A percentile compares a stretch with the other conserved stretches of the same genome.
Evolutionary conservation across 768 basidiomycete species (phyloP).

Genomic region (Baorangia bicolor): DNA sequence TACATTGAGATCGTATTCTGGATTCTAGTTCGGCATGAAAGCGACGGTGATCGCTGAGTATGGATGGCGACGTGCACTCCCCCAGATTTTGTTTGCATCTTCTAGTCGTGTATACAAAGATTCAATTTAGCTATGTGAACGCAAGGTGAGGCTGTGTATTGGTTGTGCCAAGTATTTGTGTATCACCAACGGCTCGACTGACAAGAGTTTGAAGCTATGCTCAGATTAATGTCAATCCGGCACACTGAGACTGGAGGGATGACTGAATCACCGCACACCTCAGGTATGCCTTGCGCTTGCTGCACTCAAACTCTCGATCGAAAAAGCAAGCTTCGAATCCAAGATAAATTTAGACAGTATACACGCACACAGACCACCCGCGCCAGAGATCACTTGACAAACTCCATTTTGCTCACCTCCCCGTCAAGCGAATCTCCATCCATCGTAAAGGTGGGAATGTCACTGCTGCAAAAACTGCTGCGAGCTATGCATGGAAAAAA

Average conservation of each 20-base stretch:
- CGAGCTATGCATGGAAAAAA: conserved; percentile 29
- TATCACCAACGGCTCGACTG: too few species aligned
- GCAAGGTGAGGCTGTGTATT: too few species aligned
- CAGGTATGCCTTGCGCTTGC: too few species aligned
- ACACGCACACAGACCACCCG: neutral
- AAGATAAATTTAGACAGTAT: neutral
- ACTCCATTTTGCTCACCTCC: conserved; percentile 24
- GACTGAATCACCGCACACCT: too few species aligned
- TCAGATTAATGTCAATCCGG: too few species aligned
- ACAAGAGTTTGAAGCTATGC: neutral
- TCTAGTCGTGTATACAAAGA: neutral
- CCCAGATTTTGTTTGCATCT: too few species aligned
- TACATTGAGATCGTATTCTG: too few species aligned
- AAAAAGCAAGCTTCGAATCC: neutral
- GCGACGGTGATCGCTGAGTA: too few species aligned
- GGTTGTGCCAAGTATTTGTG: too few species aligned
- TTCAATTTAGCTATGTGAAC: neutral
- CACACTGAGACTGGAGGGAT: neutral
- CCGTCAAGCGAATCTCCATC: conserved; percentile 46
- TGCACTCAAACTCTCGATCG: neutral
- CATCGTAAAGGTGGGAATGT: conserved; percentile 48
- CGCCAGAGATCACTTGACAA: neutral
- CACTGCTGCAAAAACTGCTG: conserved; percentile 46
- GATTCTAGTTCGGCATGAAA: neutral
- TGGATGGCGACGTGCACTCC: too few species aligned